Base-by-base conservation (phyloP, 2,329 filamentous ascomycete genomes). In the Xylaria sp. region DNA sequence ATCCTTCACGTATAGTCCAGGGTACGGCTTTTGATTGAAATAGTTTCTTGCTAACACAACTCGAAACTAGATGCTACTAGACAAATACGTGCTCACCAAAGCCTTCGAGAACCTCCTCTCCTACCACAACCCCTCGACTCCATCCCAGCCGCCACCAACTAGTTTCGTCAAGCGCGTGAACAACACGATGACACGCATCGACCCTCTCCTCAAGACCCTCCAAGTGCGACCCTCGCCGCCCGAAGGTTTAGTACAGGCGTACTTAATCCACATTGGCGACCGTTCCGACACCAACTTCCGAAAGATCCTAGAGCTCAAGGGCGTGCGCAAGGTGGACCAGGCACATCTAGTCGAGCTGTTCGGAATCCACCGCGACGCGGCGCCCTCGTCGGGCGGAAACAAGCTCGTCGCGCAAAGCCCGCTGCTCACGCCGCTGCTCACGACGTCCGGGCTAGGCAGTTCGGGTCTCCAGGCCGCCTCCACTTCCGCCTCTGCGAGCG, bases 251-350 rank as follows among this genome's bases (percentile, higher is more conserved):
- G 94, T 99, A 0, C 95, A 98, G 82, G 96, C 96, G 40, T 99
- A 99, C 79, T 89, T 99, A 40, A 97, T 98, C 80, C 96, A 98
- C 81, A 96, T 99, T 72, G 94, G 89, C 73, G 96, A 99, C 83
- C 90, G 92, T 65, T 97, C 92, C 71, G 96, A 98, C 78, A 88
- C 89, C 76, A 99, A 99, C 81, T 99, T 99, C 87, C 90, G 90
- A 78, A 98, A 97, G 82, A 92, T 99, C 68, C 89, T 99, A 54
- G 96, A 99, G 59, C 87, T 99, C 71, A 99, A 99, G 80, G 96
- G 96, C 56, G 91, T 99, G 68, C 88, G 91, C 70, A 95, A 94
- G 77, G 85, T 88, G 69, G 96, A 99, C 69, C 93, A 97, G 76
- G 83, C 87, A 2, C 89, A 93, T 70, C 89, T 98, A 2, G 82